Conservation (phyloP, 2,329 filamentous ascomycete genomes). For the Penicillium sp. region DNA sequence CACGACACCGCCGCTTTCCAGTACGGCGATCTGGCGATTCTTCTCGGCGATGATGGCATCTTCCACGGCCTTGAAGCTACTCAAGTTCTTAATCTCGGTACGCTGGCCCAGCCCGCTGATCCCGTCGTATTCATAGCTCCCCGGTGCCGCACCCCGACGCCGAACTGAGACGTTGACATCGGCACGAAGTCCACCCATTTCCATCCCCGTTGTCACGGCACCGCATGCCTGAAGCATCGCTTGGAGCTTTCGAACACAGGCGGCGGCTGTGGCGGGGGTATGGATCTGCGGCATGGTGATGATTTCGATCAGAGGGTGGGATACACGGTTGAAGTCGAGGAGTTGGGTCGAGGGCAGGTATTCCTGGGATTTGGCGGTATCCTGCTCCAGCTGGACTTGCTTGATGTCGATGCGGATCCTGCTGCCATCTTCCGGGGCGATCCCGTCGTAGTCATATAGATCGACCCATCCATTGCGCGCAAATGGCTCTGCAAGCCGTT, state of each 20-base stretch:
- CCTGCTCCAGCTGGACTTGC: slow-evolving; percentile 95
- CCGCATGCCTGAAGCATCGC: slow-evolving; percentile 71
- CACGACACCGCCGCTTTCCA: slow-evolving; percentile 69
- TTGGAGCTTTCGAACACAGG: slow-evolving; percentile 85
- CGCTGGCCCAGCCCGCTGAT: slow-evolving; percentile 68
- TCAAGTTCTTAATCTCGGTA: slow-evolving; percentile 96
- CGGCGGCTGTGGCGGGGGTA: slow-evolving; percentile 78
- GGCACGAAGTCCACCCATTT: slow-evolving; percentile 80
- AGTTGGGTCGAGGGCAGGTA: slow-evolving; percentile 68
- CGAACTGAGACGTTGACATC: slow-evolving; percentile 93
- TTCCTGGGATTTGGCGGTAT: slow-evolving; percentile 88
- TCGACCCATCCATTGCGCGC: slow-evolving; percentile 66
- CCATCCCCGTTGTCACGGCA: slow-evolving; percentile 87
- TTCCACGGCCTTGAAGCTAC: slow-evolving; percentile 90
- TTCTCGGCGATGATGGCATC: slow-evolving; percentile 90
- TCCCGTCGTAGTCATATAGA: slow-evolving; percentile 69
- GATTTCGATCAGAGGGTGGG: slow-evolving; percentile 86
- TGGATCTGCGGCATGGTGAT: slow-evolving; percentile 89
- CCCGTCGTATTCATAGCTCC: slow-evolving; percentile 50
- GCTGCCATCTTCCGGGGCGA: slow-evolving; percentile 66
- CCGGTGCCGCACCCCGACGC: slow-evolving; percentile 48
- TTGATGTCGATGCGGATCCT: slow-evolving; percentile 74
- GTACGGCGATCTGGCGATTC: slow-evolving; percentile 74
- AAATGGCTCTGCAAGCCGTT: slow-evolving; percentile 49
- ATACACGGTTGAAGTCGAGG: slow-evolving; percentile 90